Conservation (phyloP, 2,329 filamentous ascomycete genomes). For the Amesomyces nigricolor region DNA sequence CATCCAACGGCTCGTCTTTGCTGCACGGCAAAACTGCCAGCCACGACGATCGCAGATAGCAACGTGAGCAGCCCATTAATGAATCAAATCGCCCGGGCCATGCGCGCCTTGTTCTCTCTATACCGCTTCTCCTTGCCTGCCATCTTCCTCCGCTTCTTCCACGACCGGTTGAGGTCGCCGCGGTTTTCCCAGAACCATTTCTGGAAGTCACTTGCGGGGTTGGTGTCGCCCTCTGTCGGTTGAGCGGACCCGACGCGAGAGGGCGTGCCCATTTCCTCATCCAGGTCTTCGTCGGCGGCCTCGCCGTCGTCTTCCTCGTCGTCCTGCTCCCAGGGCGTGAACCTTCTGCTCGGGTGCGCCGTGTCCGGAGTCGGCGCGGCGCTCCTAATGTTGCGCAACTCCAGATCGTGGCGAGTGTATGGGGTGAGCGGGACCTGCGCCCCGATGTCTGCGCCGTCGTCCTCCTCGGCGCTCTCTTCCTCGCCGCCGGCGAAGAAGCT, state of each 20-base stretch:
- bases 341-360: slow-evolving; percentile 63
- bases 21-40: background rate
- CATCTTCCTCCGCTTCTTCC: slow-evolving; percentile 59
- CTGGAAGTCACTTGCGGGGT: slow-evolving; percentile 50
- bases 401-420: slow-evolving; percentile 72
- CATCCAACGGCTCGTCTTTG: too few relatives aligned
- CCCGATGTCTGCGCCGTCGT: slow-evolving; percentile 41
- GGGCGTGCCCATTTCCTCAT: slow-evolving; percentile 27
- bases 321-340: slow-evolving; percentile 51
- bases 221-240: slow-evolving; percentile 19
- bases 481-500: slow-evolving; percentile 66
- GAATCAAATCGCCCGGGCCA: slow-evolving; percentile 36
- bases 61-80: background rate
- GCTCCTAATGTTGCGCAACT: slow-evolving; percentile 69
- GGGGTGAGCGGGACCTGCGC: slow-evolving; percentile 66
- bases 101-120: slow-evolving; percentile 55
- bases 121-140: slow-evolving; percentile 62
- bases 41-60: background rate
- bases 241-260: slow-evolving; percentile 18
- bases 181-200: slow-evolving; percentile 65
- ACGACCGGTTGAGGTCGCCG: slow-evolving; percentile 58
- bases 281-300: slow-evolving; percentile 31
- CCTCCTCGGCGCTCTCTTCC: slow-evolving; percentile 30
- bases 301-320: slow-evolving; percentile 43
- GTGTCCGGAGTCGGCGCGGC: slow-evolving; percentile 95